Percentiles rank a stretch among this genome's conserved stretches.
Evolutionary conservation across 495 filamentous ascomycete species (phyloP).

Genomic region (Usnea hakonensis): DNA sequence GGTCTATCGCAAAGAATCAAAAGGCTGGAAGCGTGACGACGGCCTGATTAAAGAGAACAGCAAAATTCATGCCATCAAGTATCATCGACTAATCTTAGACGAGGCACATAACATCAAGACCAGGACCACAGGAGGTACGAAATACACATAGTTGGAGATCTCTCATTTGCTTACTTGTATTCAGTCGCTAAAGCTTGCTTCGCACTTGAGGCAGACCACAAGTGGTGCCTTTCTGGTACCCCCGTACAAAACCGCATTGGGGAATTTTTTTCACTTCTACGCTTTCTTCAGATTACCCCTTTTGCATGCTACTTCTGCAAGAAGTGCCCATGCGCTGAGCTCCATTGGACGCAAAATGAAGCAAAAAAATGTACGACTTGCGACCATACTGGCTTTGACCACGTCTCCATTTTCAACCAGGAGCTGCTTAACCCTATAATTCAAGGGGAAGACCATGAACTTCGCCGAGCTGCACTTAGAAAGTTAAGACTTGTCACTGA

Average conservation of each 20-base stretch:
- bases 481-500: conserved; percentile 83
- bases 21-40: conserved; percentile 76
- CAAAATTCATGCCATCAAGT: conserved; percentile 73
- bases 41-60: conserved; percentile 74
- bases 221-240: conserved; percentile 92
- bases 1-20: conserved; percentile 83
- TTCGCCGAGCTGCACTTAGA: conserved; percentile 57
- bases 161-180: neutral
- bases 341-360: conserved; percentile 75
- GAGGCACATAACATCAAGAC: conserved; percentile 96
- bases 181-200: conserved; percentile 80
- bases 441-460: conserved; percentile 39
- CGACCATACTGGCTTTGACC: conserved; percentile 62
- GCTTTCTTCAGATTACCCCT: conserved; percentile 78
- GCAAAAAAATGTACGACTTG: conserved; percentile 62
- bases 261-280: conserved; percentile 90
- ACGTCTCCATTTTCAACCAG: conserved; percentile 93
- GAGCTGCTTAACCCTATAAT: conserved; percentile 82
- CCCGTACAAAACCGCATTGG: conserved; percentile 93
- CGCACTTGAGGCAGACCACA: conserved; percentile 74
- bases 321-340: conserved; percentile 63
- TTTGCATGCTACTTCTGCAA: conserved; percentile 94
- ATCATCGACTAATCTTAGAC: conserved; percentile 87
- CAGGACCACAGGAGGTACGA: conserved; percentile 59
- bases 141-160: neutral